These are phyloP conservation scores for Ganoderma meredithae DNA, from an alignment of 1,284 basidiomycete genomes.

Conservation along the genomic window DNA sequence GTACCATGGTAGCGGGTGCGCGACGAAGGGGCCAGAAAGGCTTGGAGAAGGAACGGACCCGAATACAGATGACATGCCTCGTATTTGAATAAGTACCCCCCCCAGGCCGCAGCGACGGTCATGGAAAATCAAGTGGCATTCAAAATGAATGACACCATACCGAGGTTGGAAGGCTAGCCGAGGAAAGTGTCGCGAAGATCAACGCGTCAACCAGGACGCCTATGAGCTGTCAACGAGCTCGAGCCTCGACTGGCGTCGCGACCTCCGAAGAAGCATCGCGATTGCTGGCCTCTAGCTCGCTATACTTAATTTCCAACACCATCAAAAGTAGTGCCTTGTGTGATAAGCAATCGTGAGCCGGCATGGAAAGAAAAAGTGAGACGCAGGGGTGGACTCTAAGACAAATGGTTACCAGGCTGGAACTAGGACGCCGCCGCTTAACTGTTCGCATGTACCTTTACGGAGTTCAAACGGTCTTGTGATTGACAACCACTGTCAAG, in stretches of 20 bases:
- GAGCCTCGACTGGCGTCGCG: not conserved
- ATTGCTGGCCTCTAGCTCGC: not conserved
- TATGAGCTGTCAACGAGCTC: not conserved
- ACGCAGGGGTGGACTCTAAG: not conserved
- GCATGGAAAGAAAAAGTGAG: not conserved
- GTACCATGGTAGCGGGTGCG: constrained; percentile 16
- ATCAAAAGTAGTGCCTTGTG: constrained; percentile 2
- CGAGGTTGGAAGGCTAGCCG: not conserved
- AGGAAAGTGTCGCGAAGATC: not conserved
- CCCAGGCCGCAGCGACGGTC: not conserved
- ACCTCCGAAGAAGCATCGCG: not conserved
- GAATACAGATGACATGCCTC: not conserved
- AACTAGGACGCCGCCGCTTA: not conserved
- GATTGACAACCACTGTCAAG: not conserved
- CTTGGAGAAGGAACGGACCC: not conserved
- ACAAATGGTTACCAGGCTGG: not conserved
- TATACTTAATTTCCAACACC: constrained; percentile 4
- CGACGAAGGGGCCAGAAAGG: not conserved
- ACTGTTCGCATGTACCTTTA: not conserved
- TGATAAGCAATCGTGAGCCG: not conserved
- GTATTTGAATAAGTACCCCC: constrained; percentile 2
- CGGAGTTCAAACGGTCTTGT: not conserved
- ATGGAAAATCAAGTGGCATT: not conserved
- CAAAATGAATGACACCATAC: not conserved
- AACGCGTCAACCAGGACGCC: not conserved